Percentiles rank a stretch among this genome's conserved stretches.
Evolutionary conservation across 2,329 filamentous ascomycete genomes (phyloP).

Genomic region (Paracorniculantispora psalliotae): DNA sequence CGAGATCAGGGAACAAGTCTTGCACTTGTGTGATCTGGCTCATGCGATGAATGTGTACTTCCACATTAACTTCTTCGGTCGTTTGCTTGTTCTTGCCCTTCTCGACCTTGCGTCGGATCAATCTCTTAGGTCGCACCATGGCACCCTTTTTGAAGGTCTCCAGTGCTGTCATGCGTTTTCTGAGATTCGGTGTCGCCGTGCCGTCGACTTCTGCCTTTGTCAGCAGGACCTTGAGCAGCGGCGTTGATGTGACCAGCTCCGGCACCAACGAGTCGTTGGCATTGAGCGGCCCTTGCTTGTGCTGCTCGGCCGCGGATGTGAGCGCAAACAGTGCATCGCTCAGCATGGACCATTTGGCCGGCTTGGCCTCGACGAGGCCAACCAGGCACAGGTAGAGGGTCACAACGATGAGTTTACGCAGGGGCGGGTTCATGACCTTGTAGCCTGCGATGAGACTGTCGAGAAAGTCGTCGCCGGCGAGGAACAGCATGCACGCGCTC

Average conservation of each 20-base stretch:
- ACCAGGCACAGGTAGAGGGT: constrained; percentile 71
- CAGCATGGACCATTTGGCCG: constrained; percentile 67
- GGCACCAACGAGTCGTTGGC: constrained; percentile 70
- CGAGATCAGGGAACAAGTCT: constrained; percentile 85
- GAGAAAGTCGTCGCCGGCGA: constrained; percentile 82
- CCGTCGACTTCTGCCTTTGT: constrained; percentile 46
- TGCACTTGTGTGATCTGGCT: constrained; percentile 86
- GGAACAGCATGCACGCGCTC: constrained; percentile 55
- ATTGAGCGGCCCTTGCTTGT: constrained; percentile 50
- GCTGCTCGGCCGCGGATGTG: constrained; percentile 64
- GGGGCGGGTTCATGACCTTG: constrained; percentile 54
- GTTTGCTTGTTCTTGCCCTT: constrained; percentile 58
- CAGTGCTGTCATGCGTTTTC: constrained; percentile 56
- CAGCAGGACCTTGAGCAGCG: constrained; percentile 61
- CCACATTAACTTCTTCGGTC: constrained; percentile 33
- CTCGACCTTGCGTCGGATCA: constrained; percentile 50
- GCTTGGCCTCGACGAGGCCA: constrained; percentile 61
- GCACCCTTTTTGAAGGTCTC: constrained; percentile 55
- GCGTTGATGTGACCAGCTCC: constrained; percentile 75
- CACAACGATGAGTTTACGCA: constrained; percentile 65
- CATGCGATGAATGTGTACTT: constrained; percentile 74
- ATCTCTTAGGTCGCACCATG: constrained; percentile 45
- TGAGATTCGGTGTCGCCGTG: constrained; percentile 50
- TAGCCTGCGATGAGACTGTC: constrained; percentile 69
- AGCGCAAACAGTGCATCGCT: constrained; percentile 80